These are phyloP conservation scores for Mrakia gelida DNA, from an alignment of 768 basidiomycete species.

Conservation along the genomic window DNA sequence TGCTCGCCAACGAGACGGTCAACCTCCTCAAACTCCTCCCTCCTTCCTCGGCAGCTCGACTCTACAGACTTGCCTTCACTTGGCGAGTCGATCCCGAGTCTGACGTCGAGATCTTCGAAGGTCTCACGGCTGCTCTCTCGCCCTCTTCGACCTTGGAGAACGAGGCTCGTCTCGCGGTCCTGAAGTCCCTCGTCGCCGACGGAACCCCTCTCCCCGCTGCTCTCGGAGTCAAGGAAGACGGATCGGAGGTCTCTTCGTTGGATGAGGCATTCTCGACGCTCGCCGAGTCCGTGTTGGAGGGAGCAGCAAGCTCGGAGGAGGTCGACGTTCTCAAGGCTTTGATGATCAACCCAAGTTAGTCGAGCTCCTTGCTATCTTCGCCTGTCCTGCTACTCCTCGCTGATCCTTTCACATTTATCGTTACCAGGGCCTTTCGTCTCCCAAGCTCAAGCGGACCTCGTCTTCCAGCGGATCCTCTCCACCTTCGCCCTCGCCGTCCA, in stretches of 20 bases:
- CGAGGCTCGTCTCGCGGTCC: background rate
- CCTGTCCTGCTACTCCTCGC: background rate
- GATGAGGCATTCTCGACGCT: background rate
- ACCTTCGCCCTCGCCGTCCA: slow-evolving; percentile 4
- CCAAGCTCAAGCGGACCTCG: background rate
- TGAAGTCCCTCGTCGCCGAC: slow-evolving; percentile 19
- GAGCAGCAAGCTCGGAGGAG: slow-evolving; percentile 12
- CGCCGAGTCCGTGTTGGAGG: slow-evolving; percentile 1
- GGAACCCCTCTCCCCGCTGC: background rate
- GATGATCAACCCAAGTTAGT: slow-evolving; percentile 23
- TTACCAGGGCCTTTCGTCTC: slow-evolving; percentile 23
- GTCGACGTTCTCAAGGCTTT: slow-evolving; percentile 21
- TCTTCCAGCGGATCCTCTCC: slow-evolving; percentile 12
- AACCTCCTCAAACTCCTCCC: slow-evolving; percentile 10
- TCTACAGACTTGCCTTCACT: slow-evolving; percentile 10
- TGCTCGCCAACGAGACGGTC: slow-evolving; percentile 21
- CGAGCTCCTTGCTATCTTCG: background rate
- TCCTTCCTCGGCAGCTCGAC: background rate
- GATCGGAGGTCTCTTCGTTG: background rate
- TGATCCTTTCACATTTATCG: background rate
- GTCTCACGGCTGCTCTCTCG: slow-evolving; percentile 11
- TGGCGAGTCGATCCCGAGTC: slow-evolving; percentile 22
- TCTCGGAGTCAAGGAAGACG: background rate
- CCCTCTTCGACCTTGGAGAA: background rate
- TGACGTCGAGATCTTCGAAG: background rate